Base-by-base conservation (phyloP, 257 asterid species). In the Solanum piurae region DNA sequence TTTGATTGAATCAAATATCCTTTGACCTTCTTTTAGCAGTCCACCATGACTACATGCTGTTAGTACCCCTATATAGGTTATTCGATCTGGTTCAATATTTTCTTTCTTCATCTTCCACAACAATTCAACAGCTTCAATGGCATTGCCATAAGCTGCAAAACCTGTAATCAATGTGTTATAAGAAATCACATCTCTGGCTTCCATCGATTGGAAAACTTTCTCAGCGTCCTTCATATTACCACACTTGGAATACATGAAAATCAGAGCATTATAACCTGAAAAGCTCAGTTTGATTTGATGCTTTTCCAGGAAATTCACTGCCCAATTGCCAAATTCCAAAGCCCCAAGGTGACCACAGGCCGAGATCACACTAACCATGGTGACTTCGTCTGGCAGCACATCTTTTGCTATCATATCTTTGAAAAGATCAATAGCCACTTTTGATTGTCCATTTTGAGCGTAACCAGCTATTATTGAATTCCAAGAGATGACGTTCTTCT, bases 331-430 rank as follows among this genome's bases (percentile, higher is more conserved):
- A 58, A 92, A 89, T 71, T 90, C 96, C 87, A 93, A 83, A 40
- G 98, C 94, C 83, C 98, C 98, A 85, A 95, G 90, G 91, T 95
- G 95, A 44, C 98, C 98, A 88, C 97, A 95, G 89, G 98, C 98
- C 31, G 98, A 94, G 36, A 93, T 90, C 73, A 92, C 95, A 88
- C 94, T 92, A 6, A 87, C 89, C 94, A 92, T 89, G 74, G 98
- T 95, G 68, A 95, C 91, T 88, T 94, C 96, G 87, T 95, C 96
- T 2, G 98, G 98, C 83, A 87, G 82, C 76, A 90, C 33, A 34
- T 64, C 88, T 83, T 84, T 66, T 40, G 88, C 86, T 73, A 91
- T 83, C 96, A 95, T 93, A 88, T 93, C 92, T 73, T 89, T 92
- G 89, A 95, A 94, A 76, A 93, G 92, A 12, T 93, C 94, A 72